These are phyloP conservation scores for Beauveria bassiana DNA, from an alignment of 2,329 filamentous ascomycete genomes.

Conservation along the genomic window DNA sequence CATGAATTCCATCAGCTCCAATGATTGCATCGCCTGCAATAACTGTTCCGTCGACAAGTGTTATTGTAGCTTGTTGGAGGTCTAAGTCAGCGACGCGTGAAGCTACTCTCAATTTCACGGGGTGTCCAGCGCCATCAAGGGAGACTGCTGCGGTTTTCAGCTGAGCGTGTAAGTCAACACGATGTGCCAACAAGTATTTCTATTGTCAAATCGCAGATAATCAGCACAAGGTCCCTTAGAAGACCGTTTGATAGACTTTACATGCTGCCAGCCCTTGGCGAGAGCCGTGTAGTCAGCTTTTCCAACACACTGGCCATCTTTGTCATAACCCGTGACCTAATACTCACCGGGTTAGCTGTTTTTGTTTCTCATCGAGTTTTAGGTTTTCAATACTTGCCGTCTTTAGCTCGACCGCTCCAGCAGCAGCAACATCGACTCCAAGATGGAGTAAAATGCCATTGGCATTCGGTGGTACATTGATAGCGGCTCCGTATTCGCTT, in stretches of 20 bases:
- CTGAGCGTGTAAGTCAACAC: background rate
- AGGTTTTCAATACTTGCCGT: background rate
- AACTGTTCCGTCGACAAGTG: background rate
- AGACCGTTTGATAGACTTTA: background rate
- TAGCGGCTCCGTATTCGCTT: slow-evolving; percentile 48
- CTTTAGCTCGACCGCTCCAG: slow-evolving; percentile 20
- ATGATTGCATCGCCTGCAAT: background rate
- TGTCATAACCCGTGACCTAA: background rate
- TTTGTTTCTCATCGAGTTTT: background rate
- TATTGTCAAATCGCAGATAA: background rate
- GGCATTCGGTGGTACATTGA: slow-evolving; percentile 52
- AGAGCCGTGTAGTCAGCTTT: background rate
- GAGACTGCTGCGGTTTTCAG: background rate
- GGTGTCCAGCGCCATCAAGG: background rate
- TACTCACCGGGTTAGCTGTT: background rate
- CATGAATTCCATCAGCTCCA: background rate
- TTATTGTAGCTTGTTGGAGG: background rate
- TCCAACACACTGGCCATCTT: background rate
- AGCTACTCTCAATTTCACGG: background rate
- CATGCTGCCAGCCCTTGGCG: background rate
- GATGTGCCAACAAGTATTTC: background rate
- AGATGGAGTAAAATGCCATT: slow-evolving; percentile 43
- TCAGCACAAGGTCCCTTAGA: background rate
- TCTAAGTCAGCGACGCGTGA: background rate
- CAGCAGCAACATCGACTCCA: slow-evolving; percentile 27